Evolutionary conservation across 176 grass and related monocot species (phyloP).

Genomic region (Zea mays): Zm-B73-REFERENCE-NAM-5.0 NC_050098.1:193432001-193432500

Average conservation of each 20-base stretch:
- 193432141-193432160: neutral
- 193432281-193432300: neutral
- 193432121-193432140: constrained; percentile 34
- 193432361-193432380: neutral
- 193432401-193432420: neutral
- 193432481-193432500: neutral
- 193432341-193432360: neutral
- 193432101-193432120: constrained; percentile 30
- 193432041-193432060: neutral
- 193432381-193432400: neutral
- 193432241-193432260: constrained; percentile 13
- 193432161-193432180: neutral
- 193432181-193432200: neutral
- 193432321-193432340: neutral
- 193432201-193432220: rapidly evolving
- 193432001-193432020: neutral
- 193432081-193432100: constrained; percentile 38
- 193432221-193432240: neutral
- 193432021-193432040: constrained; percentile 22
- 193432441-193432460: neutral
- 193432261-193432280: neutral
- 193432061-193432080: neutral
- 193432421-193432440: neutral
- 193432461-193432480: neutral
- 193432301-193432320: neutral